These are phyloP conservation scores for Lasiodiplodia citricola DNA, from an alignment of 2,329 filamentous ascomycete genomes.

Conservation along the genomic window DNA sequence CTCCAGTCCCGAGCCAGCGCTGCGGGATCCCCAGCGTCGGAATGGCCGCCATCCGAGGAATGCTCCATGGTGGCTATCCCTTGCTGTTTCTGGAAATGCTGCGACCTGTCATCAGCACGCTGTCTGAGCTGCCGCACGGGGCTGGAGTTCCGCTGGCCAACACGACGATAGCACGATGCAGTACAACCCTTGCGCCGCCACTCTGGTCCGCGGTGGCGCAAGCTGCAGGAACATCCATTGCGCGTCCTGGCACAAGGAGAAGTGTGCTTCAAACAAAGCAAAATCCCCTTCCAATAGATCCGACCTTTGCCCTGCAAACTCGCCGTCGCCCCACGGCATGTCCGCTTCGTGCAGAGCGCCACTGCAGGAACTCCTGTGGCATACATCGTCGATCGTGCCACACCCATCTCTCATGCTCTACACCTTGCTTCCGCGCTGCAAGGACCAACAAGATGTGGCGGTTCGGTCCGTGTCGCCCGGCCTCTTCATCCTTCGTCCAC, in stretches of 20 bases:
- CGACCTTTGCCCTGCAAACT: conserved; percentile 6
- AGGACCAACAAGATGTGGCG: conserved; percentile 13
- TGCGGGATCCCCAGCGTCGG: background rate
- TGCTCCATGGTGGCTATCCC: conserved; percentile 6
- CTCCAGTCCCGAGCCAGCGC: conserved; percentile 6
- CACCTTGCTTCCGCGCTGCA: background rate
- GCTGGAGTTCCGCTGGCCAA: conserved; percentile 3
- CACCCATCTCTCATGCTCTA: background rate
- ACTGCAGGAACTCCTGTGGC: conserved; percentile 14
- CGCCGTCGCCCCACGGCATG: conserved; percentile 9
- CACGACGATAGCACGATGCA: conserved; percentile 20
- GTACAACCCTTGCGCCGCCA: conserved; percentile 21
- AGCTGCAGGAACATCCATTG: conserved; percentile 25
- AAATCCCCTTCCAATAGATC: conserved; percentile 5
- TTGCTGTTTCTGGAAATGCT: conserved; percentile 9
- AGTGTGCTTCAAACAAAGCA: conserved; percentile 24
- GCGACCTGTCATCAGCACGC: conserved; percentile 2
- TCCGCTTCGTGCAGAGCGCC: conserved; percentile 11
- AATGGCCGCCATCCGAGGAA: conserved; percentile 5
- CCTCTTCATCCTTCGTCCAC: conserved; percentile 12
- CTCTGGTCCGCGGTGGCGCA: background rate
- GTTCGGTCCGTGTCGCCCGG: conserved; percentile 16
- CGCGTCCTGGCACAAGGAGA: conserved; percentile 6
- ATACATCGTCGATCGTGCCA: conserved; percentile 3
- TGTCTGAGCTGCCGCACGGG: conserved; percentile 12